Percentiles rank a stretch among this genome's conserved stretches.
These are phyloP conservation scores for Aureoboletus auriporus DNA, from an alignment of 768 basidiomycete genomes.

Conservation along the genomic window DNA sequence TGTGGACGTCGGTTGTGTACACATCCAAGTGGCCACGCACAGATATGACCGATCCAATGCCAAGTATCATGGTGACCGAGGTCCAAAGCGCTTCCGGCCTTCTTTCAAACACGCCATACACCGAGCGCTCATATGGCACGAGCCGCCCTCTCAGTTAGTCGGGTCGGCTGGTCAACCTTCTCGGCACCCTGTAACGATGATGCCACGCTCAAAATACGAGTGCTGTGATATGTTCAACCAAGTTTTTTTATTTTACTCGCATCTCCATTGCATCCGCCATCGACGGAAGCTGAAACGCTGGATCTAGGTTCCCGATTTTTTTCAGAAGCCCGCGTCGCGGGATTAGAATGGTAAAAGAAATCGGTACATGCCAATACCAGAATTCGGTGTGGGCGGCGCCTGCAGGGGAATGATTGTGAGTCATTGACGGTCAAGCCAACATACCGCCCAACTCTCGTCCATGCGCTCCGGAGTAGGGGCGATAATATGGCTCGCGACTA, in stretches of 20 bases:
- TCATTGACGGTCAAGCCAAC: background rate
- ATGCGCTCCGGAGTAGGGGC: background rate
- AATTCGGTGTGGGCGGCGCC: conserved; percentile 1
- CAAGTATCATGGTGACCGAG: too few species aligned
- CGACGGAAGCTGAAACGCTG: conserved; percentile 16
- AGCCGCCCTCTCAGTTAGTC: too few species aligned
- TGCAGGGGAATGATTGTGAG: background rate
- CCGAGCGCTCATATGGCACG: too few species aligned
- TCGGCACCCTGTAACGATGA: background rate
- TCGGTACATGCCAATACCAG: conserved; percentile 4
- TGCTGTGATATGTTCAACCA: background rate
- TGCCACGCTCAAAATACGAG: background rate
- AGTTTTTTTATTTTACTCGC: conserved; percentile 3
- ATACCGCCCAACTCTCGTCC: background rate
- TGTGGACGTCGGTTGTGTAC: too few species aligned
- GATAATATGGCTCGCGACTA: background rate
- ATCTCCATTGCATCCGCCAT: conserved; percentile 25
- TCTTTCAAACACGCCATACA: too few species aligned
- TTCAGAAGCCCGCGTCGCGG: conserved; percentile 14
- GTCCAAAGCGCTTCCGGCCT: too few species aligned
- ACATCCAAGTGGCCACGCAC: too few species aligned
- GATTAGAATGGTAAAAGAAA: conserved; percentile 16
- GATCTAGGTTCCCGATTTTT: conserved; percentile 9
- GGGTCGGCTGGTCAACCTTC: too few species aligned
- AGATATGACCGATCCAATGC: too few species aligned